Evolutionary conservation across 352 stramenopile species (phyloP).

Genomic region (Globisporangium rhizosaccharum): DNA sequence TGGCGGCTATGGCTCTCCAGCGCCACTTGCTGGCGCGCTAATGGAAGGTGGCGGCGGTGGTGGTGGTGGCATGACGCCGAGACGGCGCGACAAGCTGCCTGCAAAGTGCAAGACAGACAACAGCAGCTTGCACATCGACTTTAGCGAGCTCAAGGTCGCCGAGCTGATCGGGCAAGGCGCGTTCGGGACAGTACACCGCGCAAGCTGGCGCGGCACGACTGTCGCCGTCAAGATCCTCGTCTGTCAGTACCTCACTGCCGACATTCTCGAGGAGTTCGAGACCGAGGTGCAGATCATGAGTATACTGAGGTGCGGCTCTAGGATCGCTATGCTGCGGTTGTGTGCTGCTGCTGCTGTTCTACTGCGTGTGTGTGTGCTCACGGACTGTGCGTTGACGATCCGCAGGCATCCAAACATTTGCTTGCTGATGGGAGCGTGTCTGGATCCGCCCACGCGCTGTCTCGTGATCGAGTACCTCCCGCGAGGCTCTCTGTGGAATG

Average conservation of each 20-base stretch:
- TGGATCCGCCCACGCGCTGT: conserved; percentile 72
- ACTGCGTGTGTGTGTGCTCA: conserved; percentile 3
- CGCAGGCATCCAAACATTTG: conserved; percentile 84
- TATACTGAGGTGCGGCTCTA: conserved; percentile 57
- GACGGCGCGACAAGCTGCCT: conserved; percentile 42
- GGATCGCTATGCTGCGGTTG: too few relatives aligned
- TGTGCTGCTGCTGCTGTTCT: neutral
- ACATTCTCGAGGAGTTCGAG: conserved; percentile 85
- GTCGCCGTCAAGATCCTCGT: conserved; percentile 86
- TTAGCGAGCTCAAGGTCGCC: conserved; percentile 65
- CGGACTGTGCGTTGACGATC: neutral
- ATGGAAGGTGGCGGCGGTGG: too few relatives aligned
- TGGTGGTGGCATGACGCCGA: conserved; percentile 21
- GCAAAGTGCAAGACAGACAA: conserved; percentile 46
- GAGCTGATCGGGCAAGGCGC: conserved; percentile 84
- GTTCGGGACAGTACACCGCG: conserved; percentile 78
- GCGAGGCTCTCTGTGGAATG: conserved; percentile 79
- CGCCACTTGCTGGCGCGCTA: neutral
- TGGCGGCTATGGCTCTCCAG: neutral
- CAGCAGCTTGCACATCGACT: conserved; percentile 80
- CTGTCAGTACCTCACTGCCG: conserved; percentile 74
- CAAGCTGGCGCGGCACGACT: conserved; percentile 61
- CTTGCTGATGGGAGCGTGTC: conserved; percentile 74
- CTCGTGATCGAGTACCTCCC: conserved; percentile 86
- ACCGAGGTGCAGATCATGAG: conserved; percentile 89